Evolutionary conservation across 805 yeast species (phyloP).

Genomic region (Saccharomyces kudriavzevii): DNA sequence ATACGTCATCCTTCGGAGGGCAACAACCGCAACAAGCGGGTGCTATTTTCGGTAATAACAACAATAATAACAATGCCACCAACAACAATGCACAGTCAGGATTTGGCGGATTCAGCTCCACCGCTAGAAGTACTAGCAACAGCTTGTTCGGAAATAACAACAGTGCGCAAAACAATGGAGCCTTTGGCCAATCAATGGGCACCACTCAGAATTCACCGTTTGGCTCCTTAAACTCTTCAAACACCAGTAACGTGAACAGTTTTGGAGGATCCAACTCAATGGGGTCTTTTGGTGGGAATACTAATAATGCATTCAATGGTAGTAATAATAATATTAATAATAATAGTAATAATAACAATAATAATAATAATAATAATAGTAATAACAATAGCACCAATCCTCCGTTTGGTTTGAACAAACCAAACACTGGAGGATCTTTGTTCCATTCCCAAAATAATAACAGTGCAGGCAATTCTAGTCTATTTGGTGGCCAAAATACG

Average conservation of each 20-base stretch:
- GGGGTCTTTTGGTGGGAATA: conserved; percentile 34
- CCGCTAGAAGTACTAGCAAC: conserved; percentile 13
- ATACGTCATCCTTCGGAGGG: conserved; percentile 18
- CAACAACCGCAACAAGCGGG: conserved; percentile 16
- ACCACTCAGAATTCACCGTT: conserved; percentile 21
- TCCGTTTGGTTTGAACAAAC: conserved; percentile 34
- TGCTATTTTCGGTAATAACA: conserved; percentile 29
- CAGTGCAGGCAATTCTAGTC: conserved; percentile 9
- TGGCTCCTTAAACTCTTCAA: conserved; percentile 4
- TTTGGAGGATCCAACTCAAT: conserved; percentile 14
- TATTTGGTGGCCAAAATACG: conserved; percentile 20
- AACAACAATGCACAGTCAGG: conserved; percentile 27
- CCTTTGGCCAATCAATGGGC: conserved; percentile 24
- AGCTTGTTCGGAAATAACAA: conserved; percentile 14
- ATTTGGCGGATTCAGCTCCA: conserved; percentile 29
- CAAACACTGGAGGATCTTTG: conserved; percentile 12
- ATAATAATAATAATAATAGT: conserved; percentile 24
- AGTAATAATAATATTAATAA: conserved; percentile 11
- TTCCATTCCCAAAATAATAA: not conserved
- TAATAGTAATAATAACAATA: conserved; percentile 11
- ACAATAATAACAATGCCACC: conserved; percentile 8
- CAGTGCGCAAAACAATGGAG: conserved; percentile 15
- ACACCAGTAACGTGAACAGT: conserved; percentile 5
- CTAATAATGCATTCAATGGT: conserved; percentile 27
- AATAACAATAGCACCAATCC: conserved; percentile 14